phyloP scores from a whole-genome alignment of 345 rosid species.

The Barbarea vulgaris region DNA sequence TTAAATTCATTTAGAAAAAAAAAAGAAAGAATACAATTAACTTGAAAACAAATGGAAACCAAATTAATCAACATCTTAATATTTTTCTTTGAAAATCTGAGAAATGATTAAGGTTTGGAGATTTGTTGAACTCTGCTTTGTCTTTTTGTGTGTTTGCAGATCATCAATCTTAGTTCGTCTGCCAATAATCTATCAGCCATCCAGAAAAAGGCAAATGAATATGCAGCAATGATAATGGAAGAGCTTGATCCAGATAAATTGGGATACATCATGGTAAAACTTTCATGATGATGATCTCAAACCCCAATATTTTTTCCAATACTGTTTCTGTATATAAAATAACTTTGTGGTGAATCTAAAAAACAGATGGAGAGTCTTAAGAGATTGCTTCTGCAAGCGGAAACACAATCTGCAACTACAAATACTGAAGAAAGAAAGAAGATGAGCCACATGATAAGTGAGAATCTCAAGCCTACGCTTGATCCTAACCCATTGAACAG shows the following conservation, averaged over 20 bases:
- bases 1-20: neutral
- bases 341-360: conserved; percentile 8
- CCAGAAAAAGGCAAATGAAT: conserved; percentile 67
- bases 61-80: neutral
- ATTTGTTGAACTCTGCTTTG: neutral
- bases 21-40: too few species aligned
- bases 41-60: neutral
- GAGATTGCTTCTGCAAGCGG: conserved; percentile 55
- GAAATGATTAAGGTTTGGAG: neutral
- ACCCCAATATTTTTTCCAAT: too few species aligned
- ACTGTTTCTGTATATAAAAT: neutral
- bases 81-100: neutral
- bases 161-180: conserved; percentile 64
- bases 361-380: conserved; percentile 61
- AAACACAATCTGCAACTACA: conserved; percentile 23
- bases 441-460: conserved; percentile 65
- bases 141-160: conserved; percentile 40
- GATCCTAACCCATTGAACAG: conserved; percentile 52
- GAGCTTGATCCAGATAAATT: conserved; percentile 62
- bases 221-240: conserved; percentile 80
- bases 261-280: conserved; percentile 71
- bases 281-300: neutral
- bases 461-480: conserved; percentile 66
- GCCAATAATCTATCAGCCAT: conserved; percentile 63
- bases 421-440: conserved; percentile 53